Evolutionary conservation across 2,329 filamentous ascomycete species (phyloP).

Genomic region (Penicillium glabrum): DNA sequence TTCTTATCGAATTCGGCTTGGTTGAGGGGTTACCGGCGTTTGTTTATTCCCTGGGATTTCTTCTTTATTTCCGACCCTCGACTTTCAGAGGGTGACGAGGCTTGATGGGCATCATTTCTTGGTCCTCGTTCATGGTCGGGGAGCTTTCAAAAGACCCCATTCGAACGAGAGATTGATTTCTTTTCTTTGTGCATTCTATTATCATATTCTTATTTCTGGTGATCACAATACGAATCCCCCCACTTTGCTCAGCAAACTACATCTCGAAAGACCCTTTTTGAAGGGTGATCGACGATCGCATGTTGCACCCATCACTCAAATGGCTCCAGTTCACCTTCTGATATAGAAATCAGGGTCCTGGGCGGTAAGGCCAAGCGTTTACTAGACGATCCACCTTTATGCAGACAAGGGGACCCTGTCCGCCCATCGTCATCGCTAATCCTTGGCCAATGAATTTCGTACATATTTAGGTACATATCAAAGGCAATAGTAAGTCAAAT

Average conservation of each 20-base stretch:
- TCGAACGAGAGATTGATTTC: conserved; percentile 4
- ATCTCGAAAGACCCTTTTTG: neutral
- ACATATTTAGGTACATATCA: too few species aligned
- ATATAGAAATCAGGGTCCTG: neutral
- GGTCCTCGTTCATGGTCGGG: conserved; percentile 3
- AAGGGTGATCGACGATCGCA: neutral
- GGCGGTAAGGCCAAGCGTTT: neutral
- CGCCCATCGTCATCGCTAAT: neutral
- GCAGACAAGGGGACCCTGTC: conserved; percentile 6
- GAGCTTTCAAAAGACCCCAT: neutral
- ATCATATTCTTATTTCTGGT: conserved; percentile 1
- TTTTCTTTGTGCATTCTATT: conserved; percentile 21
- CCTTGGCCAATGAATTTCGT: neutral
- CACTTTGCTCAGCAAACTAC: conserved; percentile 4
- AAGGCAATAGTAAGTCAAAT: neutral
- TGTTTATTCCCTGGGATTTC: conserved; percentile 35
- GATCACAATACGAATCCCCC: conserved; percentile 5
- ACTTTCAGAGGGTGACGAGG: conserved; percentile 29
- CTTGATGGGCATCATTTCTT: conserved; percentile 14
- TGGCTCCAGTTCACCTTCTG: neutral
- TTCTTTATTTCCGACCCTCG: conserved; percentile 29
- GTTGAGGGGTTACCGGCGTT: conserved; percentile 44
- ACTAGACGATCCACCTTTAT: conserved; percentile 6
- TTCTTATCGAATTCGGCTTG: conserved; percentile 32
- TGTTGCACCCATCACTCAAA: neutral